These are phyloP conservation scores for Coniochaeta hoffmannii DNA, from an alignment of 2,329 filamentous ascomycete genomes.

Conservation along the genomic window DNA sequence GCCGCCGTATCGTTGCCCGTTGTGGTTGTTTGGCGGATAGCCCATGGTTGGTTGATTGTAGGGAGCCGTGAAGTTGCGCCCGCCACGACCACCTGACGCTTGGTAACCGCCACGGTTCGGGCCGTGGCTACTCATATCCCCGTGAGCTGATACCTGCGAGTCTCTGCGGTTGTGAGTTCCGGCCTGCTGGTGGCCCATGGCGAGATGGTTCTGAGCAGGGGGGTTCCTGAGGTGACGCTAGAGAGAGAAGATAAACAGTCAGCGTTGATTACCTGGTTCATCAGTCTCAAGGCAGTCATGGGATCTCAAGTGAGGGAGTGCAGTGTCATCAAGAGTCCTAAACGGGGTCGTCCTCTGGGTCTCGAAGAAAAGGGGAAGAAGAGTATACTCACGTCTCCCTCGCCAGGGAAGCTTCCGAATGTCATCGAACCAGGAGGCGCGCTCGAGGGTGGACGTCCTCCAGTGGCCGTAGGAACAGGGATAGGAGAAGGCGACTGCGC, in stretches of 20 bases:
- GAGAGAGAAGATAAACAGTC: conserved; percentile 17
- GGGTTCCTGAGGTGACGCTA: conserved; percentile 64
- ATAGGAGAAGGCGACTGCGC: conserved; percentile 88
- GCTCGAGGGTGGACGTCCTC: conserved; percentile 68
- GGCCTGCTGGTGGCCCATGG: conserved; percentile 44
- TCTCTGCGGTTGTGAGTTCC: conserved; percentile 68
- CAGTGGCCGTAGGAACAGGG: conserved; percentile 83
- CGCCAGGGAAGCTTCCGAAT: conserved; percentile 77
- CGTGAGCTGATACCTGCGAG: conserved; percentile 76
- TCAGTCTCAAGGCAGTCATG: background rate
- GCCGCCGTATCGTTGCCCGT: conserved; percentile 24
- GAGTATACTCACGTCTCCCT: conserved; percentile 64
- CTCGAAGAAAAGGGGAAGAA: background rate
- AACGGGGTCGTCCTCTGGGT: background rate
- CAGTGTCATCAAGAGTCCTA: background rate
- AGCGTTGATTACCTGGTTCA: conserved; percentile 9
- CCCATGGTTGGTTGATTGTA: conserved; percentile 39
- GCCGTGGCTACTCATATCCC: conserved; percentile 56
- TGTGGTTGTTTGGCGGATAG: conserved; percentile 27
- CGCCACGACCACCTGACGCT: conserved; percentile 40
- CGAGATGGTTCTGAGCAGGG: conserved; percentile 53
- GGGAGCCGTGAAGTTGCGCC: conserved; percentile 40
- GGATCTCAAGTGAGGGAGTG: background rate
- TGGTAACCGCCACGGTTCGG: conserved; percentile 50
- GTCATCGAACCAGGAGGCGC: conserved; percentile 56